These are phyloP conservation scores for Aureobasidium sp. DNA, from an alignment of 2,329 filamentous ascomycete species.

Conservation along the genomic window DNA sequence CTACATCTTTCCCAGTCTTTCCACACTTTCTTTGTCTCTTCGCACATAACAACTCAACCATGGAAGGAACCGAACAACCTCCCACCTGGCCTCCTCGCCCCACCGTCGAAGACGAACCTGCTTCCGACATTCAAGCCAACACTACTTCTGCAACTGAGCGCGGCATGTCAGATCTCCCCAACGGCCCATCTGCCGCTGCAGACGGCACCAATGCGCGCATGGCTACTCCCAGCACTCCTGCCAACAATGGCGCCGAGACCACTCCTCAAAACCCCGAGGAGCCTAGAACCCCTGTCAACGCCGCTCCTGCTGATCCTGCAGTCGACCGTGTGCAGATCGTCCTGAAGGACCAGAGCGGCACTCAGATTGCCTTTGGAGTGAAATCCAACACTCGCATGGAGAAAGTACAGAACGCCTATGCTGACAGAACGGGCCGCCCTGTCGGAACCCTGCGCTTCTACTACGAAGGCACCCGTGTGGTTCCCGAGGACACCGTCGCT, in stretches of 20 bases:
- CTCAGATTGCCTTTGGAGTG: neutral
- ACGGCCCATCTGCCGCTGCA: neutral
- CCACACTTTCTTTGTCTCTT: neutral
- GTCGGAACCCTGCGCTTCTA: neutral
- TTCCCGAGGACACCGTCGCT: neutral
- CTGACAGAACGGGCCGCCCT: neutral
- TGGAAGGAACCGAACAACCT: neutral
- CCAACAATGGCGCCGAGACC: neutral
- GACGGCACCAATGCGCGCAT: neutral
- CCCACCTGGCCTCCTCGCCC: neutral
- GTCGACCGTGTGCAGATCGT: neutral
- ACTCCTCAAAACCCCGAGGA: neutral
- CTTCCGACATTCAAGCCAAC: neutral
- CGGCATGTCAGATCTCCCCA: neutral
- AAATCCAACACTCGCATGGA: conserved; percentile 6
- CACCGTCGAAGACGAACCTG: neutral
- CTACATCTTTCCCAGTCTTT: neutral
- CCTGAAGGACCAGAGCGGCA: conserved; percentile 1
- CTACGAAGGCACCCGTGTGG: neutral
- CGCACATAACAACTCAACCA: neutral
- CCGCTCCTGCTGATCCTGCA: neutral
- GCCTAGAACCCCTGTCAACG: neutral
- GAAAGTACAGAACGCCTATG: conserved; percentile 2
- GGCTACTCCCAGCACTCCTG: neutral
- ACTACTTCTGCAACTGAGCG: neutral